Evolutionary conservation across 768 basidiomycete species (phyloP).

Genomic region (Phylloporus sp.): DNA sequence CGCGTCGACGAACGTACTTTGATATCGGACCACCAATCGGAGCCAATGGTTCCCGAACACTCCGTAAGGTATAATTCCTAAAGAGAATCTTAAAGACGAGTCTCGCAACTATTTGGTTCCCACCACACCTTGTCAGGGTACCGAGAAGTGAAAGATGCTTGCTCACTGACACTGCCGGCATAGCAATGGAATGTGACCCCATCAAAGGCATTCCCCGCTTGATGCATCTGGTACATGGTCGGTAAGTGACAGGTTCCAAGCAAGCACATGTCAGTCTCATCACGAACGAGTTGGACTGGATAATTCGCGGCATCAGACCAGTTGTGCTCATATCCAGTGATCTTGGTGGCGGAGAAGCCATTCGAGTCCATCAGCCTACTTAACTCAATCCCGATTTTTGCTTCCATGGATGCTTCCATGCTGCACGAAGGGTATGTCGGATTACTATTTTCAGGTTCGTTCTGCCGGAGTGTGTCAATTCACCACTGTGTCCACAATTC

Average conservation of each 20-base stretch:
- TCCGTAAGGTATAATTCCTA: conserved; percentile 49
- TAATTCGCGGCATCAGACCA: conserved; percentile 65
- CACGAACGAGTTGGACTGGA: conserved; percentile 49
- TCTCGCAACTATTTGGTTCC: not conserved
- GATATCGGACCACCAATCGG: conserved; percentile 78
- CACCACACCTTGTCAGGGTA: conserved; percentile 47
- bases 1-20: conserved; percentile 41
- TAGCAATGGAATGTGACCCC: conserved; percentile 77
- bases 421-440: conserved; percentile 64
- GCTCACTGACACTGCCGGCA: conserved; percentile 46
- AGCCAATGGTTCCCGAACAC: conserved; percentile 59
- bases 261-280: not conserved
- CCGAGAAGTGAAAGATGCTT: conserved; percentile 50
- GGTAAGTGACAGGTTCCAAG: not conserved
- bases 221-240: conserved; percentile 43
- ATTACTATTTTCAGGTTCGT: conserved; percentile 50
- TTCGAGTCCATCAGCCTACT: conserved; percentile 58
- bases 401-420: conserved; percentile 53
- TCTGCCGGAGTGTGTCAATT: conserved; percentile 32
- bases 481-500: not conserved
- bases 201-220: conserved; percentile 48
- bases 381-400: conserved; percentile 50
- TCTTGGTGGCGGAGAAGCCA: conserved; percentile 52
- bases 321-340: conserved; percentile 71
- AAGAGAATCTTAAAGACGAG: not conserved